A percentile compares a stretch with the other conserved stretches of the same genome.
Evolutionary conservation across 2,329 filamentous ascomycete genomes (phyloP).

Genomic region (Anthostomella pinea): DNA sequence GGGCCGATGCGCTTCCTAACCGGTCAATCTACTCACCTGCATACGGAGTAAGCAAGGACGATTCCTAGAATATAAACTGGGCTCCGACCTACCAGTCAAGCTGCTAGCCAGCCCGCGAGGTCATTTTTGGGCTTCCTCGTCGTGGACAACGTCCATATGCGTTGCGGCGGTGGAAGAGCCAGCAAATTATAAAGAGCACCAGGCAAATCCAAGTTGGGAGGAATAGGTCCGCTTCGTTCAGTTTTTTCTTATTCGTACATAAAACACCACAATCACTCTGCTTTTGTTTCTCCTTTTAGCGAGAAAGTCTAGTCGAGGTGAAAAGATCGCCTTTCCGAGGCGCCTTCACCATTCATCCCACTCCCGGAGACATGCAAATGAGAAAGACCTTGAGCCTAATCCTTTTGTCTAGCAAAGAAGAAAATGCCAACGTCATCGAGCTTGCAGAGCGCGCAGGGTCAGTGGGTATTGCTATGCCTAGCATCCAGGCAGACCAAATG

Average conservation of each 20-base stretch:
- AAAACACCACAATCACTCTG: constrained; percentile 15
- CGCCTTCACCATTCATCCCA: constrained; percentile 30
- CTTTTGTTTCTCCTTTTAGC: constrained; percentile 25
- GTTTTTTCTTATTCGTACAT: constrained; percentile 31
- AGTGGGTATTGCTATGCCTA: constrained; percentile 10
- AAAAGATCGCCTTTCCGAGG: constrained; percentile 30
- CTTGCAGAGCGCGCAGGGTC: constrained; percentile 5
- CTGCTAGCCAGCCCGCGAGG: no score
- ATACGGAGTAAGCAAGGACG: no score
- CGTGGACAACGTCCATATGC: no score
- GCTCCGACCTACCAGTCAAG: no score
- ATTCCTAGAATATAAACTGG: no score
- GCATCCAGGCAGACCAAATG: constrained; percentile 16
- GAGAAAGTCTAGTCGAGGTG: constrained; percentile 24
- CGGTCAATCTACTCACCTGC: no score
- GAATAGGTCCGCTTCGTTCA: no score
- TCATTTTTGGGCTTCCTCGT: no score
- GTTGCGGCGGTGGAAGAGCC: no score
- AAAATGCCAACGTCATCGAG: constrained; percentile 11
- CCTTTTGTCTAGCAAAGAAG: constrained; percentile 26
- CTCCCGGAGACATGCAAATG: constrained; percentile 26
- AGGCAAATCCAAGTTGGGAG: no score
- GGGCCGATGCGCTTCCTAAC: no score
- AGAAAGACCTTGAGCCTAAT: constrained; percentile 16
- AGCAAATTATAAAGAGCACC: no score